Evolutionary conservation across 768 basidiomycete species (phyloP).

Genomic region (Russula sp.): DNA sequence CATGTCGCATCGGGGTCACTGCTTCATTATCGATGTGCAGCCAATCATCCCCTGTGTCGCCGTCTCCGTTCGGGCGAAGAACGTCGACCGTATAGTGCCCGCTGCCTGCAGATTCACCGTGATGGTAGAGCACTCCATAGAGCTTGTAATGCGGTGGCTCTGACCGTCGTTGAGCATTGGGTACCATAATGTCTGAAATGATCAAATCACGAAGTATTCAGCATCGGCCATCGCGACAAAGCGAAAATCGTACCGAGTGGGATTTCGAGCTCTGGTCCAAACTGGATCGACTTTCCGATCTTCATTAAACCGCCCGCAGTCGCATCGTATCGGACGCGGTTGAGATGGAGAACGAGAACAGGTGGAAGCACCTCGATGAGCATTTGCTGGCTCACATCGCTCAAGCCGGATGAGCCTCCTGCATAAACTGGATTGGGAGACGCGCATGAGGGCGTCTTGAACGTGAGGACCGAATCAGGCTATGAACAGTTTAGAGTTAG

Average conservation of each 20-base stretch:
- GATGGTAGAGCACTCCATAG: slow-evolving; percentile 91
- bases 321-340: slow-evolving; percentile 80
- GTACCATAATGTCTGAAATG: slow-evolving; percentile 34
- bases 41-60: slow-evolving; percentile 21
- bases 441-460: slow-evolving; percentile 74
- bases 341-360: slow-evolving; percentile 86
- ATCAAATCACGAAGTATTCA: neutral
- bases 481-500: too few species aligned
- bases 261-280: slow-evolving; percentile 76
- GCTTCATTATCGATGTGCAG: too few species aligned
- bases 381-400: slow-evolving; percentile 61
- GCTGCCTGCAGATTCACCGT: slow-evolving; percentile 83
- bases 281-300: slow-evolving; percentile 74
- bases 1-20: too few species aligned
- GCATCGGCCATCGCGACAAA: neutral
- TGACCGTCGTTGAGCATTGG: slow-evolving; percentile 46
- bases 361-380: slow-evolving; percentile 82
- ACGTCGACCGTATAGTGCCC: slow-evolving; percentile 95
- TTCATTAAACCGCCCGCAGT: slow-evolving; percentile 76
- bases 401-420: too few species aligned
- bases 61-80: slow-evolving; percentile 65
- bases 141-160: slow-evolving; percentile 61
- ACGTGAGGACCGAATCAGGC: slow-evolving; percentile 75
- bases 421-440: too few species aligned
- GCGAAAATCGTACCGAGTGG: slow-evolving; percentile 50